Evolutionary conservation across 2,329 filamentous ascomycete species (phyloP), one percentile per base, ranked within the genome.

Genomic region (Myriosclerotinia curreyana): DNA sequence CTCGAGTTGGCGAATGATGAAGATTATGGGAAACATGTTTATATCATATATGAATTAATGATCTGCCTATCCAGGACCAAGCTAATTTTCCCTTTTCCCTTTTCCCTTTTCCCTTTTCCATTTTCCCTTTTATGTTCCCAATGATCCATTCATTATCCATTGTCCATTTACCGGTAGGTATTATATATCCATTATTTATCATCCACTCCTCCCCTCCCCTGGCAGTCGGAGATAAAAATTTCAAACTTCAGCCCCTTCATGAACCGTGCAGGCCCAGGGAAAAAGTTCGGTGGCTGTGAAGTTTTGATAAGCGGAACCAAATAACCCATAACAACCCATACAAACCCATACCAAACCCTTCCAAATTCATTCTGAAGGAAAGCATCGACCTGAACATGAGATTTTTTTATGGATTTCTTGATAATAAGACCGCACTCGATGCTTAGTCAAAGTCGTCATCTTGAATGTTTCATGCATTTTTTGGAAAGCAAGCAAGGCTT

Each of bases 181-280:
- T n/a, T n/a, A n/a, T n/a, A n/a, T n/a, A 38, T 53, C 31, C 20
- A 38, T 42, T 42, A 40, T 40, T 14, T 14, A 40, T 40, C 14
- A 58, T 48, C 20, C 54, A 15, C 11, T n/a, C 44, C n/a, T n/a
- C n/a, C n/a, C 28, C 28, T 31, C 42, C 54, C 54, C 28, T 46
- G 42, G 20, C 28, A 48, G 22, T 49, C 55, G 58, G 58, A 51
- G 58, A 46, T 36, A 40, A 40, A 25, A 22, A n/a, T 17, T 31
- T 56, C 42, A 58, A n/a, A n/a, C 54, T 48, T 25, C 54, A 58
- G 44, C 60, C 60, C 50, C 31, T 54, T 55, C 50, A 62, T 44
- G 60, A 62, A 56, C 60, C 31, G 60, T 62, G 60, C 60, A 34
- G 51, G 40, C 31, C 40, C 38, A 55, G 60, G 28, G 51, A 50